Base-by-base conservation (phyloP, 23 red algal genomes). In the Chondrus crispus region DNA sequence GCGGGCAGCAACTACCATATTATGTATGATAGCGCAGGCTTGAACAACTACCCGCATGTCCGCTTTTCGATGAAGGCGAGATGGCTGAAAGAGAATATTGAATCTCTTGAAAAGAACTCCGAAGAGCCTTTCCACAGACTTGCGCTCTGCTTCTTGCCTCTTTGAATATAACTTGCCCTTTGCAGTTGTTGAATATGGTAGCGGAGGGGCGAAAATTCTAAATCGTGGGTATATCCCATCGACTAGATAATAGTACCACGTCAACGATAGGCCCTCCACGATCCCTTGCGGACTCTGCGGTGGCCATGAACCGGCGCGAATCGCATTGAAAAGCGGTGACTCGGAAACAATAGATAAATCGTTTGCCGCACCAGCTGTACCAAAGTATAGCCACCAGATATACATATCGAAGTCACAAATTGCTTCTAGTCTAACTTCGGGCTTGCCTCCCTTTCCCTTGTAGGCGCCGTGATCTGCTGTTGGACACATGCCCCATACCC, bases 141-240 rank as follows among this genome's bases (percentile, higher is more conserved):
- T 89, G 18, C 85, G 6, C 5, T 50, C 14, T 19, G 19, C 64
- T 52, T 57, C 62, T 20, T 88, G 84, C 10, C 28, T 11, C 18
- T 16, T 24, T 30, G 62, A 26, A 45, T 60, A 88, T 8, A 32
- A 16, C 45, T 88, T 43, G 18, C 41, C 84, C 10, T 26, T 39
- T 29, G 10, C 12, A 11, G 20, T 88, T 18, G 18, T 74, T 12
- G 84, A 64, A 19, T 74, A 26, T 11, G 66, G 28, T 29, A 68
- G 13, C 24, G 64, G 39, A 19, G 16, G 16, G 0, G 54, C 16
- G 26, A 78, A 76, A 5, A 78, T 50, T n/a, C 43, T 29, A 13
- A 29, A 78, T 6, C 38, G 85, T 48, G 85, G 85, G 54, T 75
- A 77, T 45, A 89, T 77, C 9, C 85, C 68, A 53, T 89, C 66